A percentile compares a stretch with the other conserved stretches of the same genome.
These are phyloP conservation scores for Pluteus cervinus DNA, from an alignment of 768 basidiomycete species.

Conservation along the genomic window DNA sequence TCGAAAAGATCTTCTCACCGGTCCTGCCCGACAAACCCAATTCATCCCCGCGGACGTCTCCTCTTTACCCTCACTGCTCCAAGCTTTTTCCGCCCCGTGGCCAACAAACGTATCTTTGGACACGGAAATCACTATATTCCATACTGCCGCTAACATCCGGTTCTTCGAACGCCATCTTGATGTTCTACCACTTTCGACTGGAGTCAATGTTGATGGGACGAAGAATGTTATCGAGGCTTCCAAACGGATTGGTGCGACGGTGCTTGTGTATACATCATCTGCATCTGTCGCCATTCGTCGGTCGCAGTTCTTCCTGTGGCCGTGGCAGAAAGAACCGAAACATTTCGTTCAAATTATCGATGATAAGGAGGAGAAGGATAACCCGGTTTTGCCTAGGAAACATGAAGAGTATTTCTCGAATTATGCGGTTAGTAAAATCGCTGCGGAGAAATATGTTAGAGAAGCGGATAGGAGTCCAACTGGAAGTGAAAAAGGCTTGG, in stretches of 20 bases:
- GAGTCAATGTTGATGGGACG: slow-evolving; percentile 64
- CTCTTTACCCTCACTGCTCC: slow-evolving; percentile 43
- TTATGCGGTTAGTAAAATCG: slow-evolving; percentile 62
- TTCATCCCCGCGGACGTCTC: slow-evolving; percentile 59
- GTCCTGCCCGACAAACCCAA: slow-evolving; percentile 43
- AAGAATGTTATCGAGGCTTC: slow-evolving; percentile 60
- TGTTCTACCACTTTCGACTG: slow-evolving; percentile 48
- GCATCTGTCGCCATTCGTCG: slow-evolving; percentile 56
- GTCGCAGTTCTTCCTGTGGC: slow-evolving; percentile 63
- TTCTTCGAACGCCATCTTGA: slow-evolving; percentile 60
- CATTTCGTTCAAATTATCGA: slow-evolving; percentile 57
- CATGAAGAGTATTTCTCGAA: slow-evolving; percentile 73
- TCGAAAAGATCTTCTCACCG: slow-evolving; percentile 49
- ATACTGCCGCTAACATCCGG: slow-evolving; percentile 73
- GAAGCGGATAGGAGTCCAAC: slow-evolving; percentile 26
- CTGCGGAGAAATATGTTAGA: slow-evolving; percentile 46
- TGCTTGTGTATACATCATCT: slow-evolving; percentile 70
- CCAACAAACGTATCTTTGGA: slow-evolving; percentile 23
- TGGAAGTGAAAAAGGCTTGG: slow-evolving; percentile 9
- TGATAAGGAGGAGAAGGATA: slow-evolving; percentile 52
- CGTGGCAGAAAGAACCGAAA: slow-evolving; percentile 60
- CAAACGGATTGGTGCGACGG: slow-evolving; percentile 44
- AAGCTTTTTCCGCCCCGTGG: slow-evolving; percentile 66
- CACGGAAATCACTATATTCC: slow-evolving; percentile 58
- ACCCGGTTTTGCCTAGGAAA: slow-evolving; percentile 39